Conservation (phyloP, 2,329 filamentous ascomycete genomes). For the Drechslerella stenobrocha region DNA sequence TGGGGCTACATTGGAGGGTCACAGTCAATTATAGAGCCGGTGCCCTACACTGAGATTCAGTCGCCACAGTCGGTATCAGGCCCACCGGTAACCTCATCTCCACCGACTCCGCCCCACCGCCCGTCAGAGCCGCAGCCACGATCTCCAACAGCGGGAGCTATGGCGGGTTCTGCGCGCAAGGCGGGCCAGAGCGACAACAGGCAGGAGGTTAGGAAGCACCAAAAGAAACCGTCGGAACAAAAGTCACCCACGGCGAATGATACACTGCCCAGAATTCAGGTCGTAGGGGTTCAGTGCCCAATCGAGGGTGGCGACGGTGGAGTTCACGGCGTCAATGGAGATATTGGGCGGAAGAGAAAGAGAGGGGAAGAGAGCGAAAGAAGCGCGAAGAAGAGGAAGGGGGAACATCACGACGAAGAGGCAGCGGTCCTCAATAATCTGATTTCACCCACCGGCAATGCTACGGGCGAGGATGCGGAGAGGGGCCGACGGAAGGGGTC, state of each 20-base stretch:
- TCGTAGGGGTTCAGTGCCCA: neutral
- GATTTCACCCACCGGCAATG: neutral
- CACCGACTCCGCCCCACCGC: neutral
- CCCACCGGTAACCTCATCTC: neutral
- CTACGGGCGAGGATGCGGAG: neutral
- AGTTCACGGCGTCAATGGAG: constrained; percentile 1
- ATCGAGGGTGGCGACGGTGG: neutral
- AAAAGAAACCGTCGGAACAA: neutral
- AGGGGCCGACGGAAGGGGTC: neutral
- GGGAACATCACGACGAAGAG: constrained; percentile 5
- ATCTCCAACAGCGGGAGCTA: neutral
- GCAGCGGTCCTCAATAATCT: neutral
- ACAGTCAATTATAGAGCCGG: neutral
- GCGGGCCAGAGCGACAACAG: neutral
- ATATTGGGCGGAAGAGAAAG: constrained; percentile 24
- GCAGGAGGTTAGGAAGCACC: neutral
- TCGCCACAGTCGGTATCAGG: too few species aligned
- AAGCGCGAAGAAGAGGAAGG: constrained; percentile 13
- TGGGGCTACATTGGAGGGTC: constrained; percentile 8
- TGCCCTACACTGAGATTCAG: too few species aligned
- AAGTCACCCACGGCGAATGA: neutral
- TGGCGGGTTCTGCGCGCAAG: neutral
- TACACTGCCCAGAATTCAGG: too few species aligned
- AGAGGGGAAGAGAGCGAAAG: neutral
- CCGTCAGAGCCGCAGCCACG: neutral